phyloP scores from a whole-genome alignment of 2,329 filamentous ascomycete genomes.

The Alternaria triticimaculans region DNA sequence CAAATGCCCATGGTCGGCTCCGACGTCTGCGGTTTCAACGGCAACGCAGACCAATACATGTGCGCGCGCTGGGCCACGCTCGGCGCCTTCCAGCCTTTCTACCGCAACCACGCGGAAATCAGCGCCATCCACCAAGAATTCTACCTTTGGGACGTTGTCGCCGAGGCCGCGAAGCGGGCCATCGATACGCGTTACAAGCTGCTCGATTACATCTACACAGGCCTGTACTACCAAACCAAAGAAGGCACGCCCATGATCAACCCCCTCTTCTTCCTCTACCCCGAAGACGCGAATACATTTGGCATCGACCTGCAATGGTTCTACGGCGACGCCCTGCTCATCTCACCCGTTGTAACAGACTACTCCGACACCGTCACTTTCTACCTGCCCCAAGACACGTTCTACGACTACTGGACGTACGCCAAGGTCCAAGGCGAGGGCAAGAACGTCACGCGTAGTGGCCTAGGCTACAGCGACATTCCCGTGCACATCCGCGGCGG shows the following conservation, averaged over 20 bases:
- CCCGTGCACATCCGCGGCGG: constrained; percentile 74
- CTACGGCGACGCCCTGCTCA: constrained; percentile 63
- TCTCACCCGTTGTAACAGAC: constrained; percentile 63
- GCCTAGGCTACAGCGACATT: constrained; percentile 61
- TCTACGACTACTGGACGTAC: constrained; percentile 67
- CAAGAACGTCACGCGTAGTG: constrained; percentile 50
- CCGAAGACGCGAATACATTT: constrained; percentile 60
- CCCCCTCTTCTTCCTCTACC: constrained; percentile 77
- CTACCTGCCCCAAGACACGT: constrained; percentile 65
- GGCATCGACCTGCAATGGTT: constrained; percentile 64
- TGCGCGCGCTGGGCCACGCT: constrained; percentile 79
- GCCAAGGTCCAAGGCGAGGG: constrained; percentile 56
- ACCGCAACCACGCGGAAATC: constrained; percentile 72
- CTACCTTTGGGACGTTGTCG: constrained; percentile 71
- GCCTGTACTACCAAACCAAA: constrained; percentile 65
- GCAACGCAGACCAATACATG: constrained; percentile 69
- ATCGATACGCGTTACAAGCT: constrained; percentile 77
- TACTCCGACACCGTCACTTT: constrained; percentile 60
- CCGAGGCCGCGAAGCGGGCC: constrained; percentile 69
- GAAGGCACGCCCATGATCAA: constrained; percentile 71
- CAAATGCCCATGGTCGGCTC: constrained; percentile 57
- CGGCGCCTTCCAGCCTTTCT: constrained; percentile 77
- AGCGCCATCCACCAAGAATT: constrained; percentile 69
- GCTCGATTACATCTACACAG: constrained; percentile 82
- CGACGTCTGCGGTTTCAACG: constrained; percentile 80